Evolutionary conservation across 768 basidiomycete genomes (phyloP), one percentile per base, ranked within the genome.

Genomic region (Trametes villosa): DNA sequence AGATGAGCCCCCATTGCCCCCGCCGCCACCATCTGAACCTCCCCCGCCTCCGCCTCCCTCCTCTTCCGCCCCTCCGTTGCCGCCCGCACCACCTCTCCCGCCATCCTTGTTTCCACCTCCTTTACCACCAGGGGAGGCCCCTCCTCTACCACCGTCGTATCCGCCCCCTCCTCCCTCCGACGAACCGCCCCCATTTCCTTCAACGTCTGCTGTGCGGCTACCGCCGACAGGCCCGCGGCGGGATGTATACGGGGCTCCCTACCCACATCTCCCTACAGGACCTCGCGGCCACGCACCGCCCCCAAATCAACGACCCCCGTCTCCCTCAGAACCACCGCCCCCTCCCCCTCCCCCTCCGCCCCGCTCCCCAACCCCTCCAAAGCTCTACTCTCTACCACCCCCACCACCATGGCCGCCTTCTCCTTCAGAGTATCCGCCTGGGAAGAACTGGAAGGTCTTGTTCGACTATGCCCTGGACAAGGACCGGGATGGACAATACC

Each of bases 381-480:
- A 73, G 54, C 65, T 69, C 0, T 80, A 79, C 64, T 77, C 79
- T 8, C 72, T 78, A 13, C 75, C 79, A 13, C 75, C 78, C 2
- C 72, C 73, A 4, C 86, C 82, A 17, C 73, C 77, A 3, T 90
- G 86, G 86, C 80, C 81, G 1, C 85, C 88, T 1, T 77, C 81
- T 11, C 77, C 73, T 3, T 76, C 78, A 12, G 81, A 78, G 60
- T 83, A 79, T 62, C 79, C 84, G 0, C 60, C 73, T 4, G 79
- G 72, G n/a, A 79, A 77, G 60, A 69, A 82, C 24, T 88, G 81
- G 74, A 87, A 83, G 67, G 77, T 91, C 9, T 71, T 90, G 8
- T 91, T 81, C 68, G 89, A 92, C 68, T 82, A 85, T 30, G 59
- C 75, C 2, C 67, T 81, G 26, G 87, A 89, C 69, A 74, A 73